phyloP scores from a whole-genome alignment of 106 monocot genomes.

The Vanilla planifolia region DNA sequence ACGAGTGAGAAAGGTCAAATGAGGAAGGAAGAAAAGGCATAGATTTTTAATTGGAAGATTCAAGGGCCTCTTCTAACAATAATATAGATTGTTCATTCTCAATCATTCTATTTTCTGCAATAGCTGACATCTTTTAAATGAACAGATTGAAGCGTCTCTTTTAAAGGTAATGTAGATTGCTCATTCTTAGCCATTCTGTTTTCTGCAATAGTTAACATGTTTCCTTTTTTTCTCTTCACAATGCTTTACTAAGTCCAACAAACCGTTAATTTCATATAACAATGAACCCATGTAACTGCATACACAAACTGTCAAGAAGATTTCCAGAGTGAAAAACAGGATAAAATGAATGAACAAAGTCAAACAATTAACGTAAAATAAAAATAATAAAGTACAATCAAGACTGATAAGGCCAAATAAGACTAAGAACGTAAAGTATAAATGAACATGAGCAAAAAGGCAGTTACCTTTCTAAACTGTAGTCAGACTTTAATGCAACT shows the following conservation, averaged over 20 bases:
- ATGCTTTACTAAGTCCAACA: background rate
- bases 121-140: too few relatives aligned
- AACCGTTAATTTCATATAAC: background rate
- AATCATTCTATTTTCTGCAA: too few relatives aligned
- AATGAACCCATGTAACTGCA: background rate
- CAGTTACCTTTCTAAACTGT: constrained; percentile 65
- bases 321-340: background rate
- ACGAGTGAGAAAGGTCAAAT: too few relatives aligned
- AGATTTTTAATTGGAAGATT: too few relatives aligned
- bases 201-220: too few relatives aligned
- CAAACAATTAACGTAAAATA: background rate
- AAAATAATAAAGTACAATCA: background rate
- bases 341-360: background rate
- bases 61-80: too few relatives aligned
- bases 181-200: too few relatives aligned
- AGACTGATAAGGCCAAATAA: background rate
- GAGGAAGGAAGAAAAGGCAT: too few relatives aligned
- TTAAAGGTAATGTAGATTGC: too few relatives aligned
- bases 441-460: background rate
- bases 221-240: background rate
- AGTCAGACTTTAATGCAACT: constrained; percentile 61
- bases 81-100: too few relatives aligned
- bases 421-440: background rate
- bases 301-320: background rate
- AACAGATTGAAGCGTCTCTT: too few relatives aligned